Base-by-base conservation (phyloP, 2,329 filamentous ascomycete genomes). In the Pyrenophora seminiperda region DNA sequence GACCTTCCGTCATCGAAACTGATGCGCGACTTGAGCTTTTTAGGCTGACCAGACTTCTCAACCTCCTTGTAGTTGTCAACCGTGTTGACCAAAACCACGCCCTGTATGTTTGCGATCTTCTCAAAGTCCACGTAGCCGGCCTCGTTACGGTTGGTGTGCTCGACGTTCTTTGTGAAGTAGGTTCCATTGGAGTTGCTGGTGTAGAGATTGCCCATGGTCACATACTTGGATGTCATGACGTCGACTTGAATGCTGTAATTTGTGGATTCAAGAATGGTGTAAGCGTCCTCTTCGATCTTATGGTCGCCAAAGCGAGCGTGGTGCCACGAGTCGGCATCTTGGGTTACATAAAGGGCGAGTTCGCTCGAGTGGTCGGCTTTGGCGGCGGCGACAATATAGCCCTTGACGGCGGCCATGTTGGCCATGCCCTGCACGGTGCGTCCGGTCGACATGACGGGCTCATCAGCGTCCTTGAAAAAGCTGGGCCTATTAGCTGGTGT, bases 221-320 rank as follows among this genome's bases (percentile, higher is more conserved):
- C 82, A 10, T 81, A 81, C 48, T 73, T 76, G 9, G 80, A 81
- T 1, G 88, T 90, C 82, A 93, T 87, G 56, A 97, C 92, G 73
- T 97, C 92, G 47, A 99, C 86, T 75, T 97, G 93, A 62, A 99
- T 91, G 77, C 93, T 97, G 78, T 99, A 97, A 69, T 96, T 93
- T 33, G 94, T 97, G 66, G 92, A 94, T 75, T 97, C 93, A 32
- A 99, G 81, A 39, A 99, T 83, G 0, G 94, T 99, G 73, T 97
- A 99, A 2, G 90, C 90, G 63, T 85, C 81, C 68, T 93, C 84
- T 70, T 96, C 88, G 54, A 91, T 82, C 64, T 92, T 90, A 72
- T 96, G 91, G 54, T 89, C 87, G 36, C 85, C 84, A 73, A 99
- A 97, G 67, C 96, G 84, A 51, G 93, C 93, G 44, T 91, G 86